These are phyloP conservation scores for Cyphellophora attinorum DNA, from an alignment of 2,329 filamentous ascomycete species.

Conservation along the genomic window DNA sequence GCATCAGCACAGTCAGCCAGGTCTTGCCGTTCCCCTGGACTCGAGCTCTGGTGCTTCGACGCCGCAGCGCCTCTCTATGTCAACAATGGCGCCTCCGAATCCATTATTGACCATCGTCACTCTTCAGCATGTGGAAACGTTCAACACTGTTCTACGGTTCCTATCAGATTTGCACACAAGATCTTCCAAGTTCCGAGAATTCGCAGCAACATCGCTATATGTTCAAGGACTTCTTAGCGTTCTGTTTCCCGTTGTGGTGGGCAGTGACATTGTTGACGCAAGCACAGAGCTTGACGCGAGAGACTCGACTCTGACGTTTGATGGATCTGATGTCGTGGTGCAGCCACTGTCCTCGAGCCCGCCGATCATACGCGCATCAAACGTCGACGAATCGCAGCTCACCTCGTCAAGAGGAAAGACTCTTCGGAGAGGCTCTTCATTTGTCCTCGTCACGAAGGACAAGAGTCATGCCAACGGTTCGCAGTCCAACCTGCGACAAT, in stretches of 20 bases:
- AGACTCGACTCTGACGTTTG: slow-evolving; percentile 71
- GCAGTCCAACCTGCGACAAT: slow-evolving; percentile 16
- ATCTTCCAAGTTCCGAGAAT: slow-evolving; percentile 72
- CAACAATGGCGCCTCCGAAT: slow-evolving; percentile 19
- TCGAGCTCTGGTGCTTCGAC: slow-evolving; percentile 35
- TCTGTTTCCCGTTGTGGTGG: slow-evolving; percentile 80
- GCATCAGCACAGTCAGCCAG: slow-evolving; percentile 32
- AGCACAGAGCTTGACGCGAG: slow-evolving; percentile 80
- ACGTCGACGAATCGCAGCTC: slow-evolving; percentile 42
- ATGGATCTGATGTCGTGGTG: slow-evolving; percentile 76
- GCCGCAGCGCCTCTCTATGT: slow-evolving; percentile 17
- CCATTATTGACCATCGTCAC: slow-evolving; percentile 22
- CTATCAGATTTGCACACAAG: slow-evolving; percentile 67
- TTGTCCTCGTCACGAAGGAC: slow-evolving; percentile 65
- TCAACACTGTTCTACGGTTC: slow-evolving; percentile 71
- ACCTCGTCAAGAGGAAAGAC: slow-evolving; percentile 21
- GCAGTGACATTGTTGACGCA: slow-evolving; percentile 70
- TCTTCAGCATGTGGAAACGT: slow-evolving; percentile 51
- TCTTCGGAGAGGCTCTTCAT: slow-evolving; percentile 76
- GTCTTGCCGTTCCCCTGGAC: slow-evolving; percentile 10
- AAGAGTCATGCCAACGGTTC: slow-evolving; percentile 7
- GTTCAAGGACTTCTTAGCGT: slow-evolving; percentile 68
- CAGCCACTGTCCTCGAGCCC: slow-evolving; percentile 57
- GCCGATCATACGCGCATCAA: slow-evolving; percentile 66
- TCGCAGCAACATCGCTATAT: slow-evolving; percentile 70